These are phyloP conservation scores for Eruca vesicaria DNA, from an alignment of 441 rosid species.

Conservation along the genomic window DNA sequence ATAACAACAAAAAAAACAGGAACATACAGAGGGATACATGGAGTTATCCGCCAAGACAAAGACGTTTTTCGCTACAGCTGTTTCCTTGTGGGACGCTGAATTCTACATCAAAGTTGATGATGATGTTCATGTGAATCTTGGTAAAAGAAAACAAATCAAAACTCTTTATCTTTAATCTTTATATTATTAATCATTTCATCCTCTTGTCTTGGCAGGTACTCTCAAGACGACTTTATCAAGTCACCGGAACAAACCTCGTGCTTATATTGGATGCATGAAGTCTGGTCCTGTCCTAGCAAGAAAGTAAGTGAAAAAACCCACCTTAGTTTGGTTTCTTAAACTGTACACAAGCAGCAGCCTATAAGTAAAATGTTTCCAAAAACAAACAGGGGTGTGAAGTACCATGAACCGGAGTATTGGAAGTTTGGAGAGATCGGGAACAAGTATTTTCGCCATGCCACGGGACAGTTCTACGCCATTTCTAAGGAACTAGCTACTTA, in stretches of 20 bases:
- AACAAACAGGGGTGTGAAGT: slow-evolving; percentile 64
- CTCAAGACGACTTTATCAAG: background rate
- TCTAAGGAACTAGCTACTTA: slow-evolving; percentile 80
- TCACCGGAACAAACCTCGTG: slow-evolving; percentile 7
- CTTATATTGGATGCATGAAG: slow-evolving; percentile 14
- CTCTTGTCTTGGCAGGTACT: background rate
- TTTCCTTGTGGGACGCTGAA: slow-evolving; percentile 84
- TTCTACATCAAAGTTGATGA: slow-evolving; percentile 94
- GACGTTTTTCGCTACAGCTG: slow-evolving; percentile 66
- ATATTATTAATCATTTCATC: background rate
- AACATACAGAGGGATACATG: slow-evolving; percentile 81
- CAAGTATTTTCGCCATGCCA: slow-evolving; percentile 86
- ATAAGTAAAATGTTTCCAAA: background rate
- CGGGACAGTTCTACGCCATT: slow-evolving; percentile 83
- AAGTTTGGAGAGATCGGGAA: slow-evolving; percentile 81
- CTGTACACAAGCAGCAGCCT: background rate
- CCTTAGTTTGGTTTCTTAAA: background rate
- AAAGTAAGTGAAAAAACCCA: background rate
- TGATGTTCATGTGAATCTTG: slow-evolving; percentile 89
- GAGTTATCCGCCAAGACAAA: slow-evolving; percentile 87
- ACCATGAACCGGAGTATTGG: slow-evolving; percentile 91
- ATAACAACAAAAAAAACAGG: slow-evolving; percentile 39
- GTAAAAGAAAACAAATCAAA: slow-evolving; percentile 30
- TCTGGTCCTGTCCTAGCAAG: slow-evolving; percentile 12
- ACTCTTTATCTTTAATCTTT: background rate